Evolutionary conservation across 2,329 filamentous ascomycete species (phyloP), one percentile per base, ranked within the genome.

Genomic region (Fusarium coffeatum): DNA sequence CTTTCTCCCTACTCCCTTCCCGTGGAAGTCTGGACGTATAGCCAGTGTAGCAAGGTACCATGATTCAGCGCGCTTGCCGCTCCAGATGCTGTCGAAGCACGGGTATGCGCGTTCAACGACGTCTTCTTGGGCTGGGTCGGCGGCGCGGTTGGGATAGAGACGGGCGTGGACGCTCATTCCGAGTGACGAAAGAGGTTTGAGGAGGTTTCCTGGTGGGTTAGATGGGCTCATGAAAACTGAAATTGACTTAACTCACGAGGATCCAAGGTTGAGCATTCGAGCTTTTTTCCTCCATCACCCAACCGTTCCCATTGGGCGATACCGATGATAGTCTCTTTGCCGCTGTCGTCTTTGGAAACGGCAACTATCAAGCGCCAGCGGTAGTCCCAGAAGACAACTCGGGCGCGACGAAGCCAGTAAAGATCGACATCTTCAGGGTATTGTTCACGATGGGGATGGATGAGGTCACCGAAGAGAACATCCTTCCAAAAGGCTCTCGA

Each of bases 1-100:
- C 25, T 68, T 68, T 8, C 74, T 75, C 2, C 82, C 83, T 13
- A 80, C 57, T 4, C 78, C 79, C 41, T 69, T 69, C 7, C 79
- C 76, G 47, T 84, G 81, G 28, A 76, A 78, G 8, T 77, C 76
- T 1, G 83, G 83, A 47, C 80, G 77, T 3, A 82, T 76, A n/a
- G 75, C 77, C 10, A 82, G 68, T 4, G 76, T 55, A 7, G 80
- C 76, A 6, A 85, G 76, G 50, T 79, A 81, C 80, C 79, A 83
- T 0, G 71, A 70, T 18, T 73, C 70, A 6, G 61, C 54, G 13
- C 71, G 70, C 15, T 69, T 67, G 18, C 64, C 66, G 22, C 57
- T 73, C 71, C 71, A 73, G 23, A 73, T 59, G 0, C 25, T n/a
- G 2, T 64, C 62, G 8, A 73, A 72, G 34, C 46, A 37, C 3